A percentile compares a stretch with the other conserved stretches of the same genome.
Evolutionary conservation across 225 moss, liverwort and hornwort genomes (phyloP).

Genomic region (Antitrichia curtipendula): DNA sequence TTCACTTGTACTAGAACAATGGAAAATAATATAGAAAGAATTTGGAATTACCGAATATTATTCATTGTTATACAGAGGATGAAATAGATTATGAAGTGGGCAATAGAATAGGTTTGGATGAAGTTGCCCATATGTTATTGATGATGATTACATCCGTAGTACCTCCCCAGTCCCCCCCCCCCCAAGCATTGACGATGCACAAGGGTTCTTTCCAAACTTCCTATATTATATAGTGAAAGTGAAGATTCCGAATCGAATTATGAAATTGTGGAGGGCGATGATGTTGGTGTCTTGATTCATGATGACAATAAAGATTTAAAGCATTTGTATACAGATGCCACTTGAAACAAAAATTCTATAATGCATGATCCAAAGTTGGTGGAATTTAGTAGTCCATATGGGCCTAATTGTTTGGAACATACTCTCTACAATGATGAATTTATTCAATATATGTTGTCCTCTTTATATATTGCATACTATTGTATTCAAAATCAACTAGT

Average conservation of each 20-base stretch:
- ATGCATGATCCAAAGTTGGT: rapidly evolving
- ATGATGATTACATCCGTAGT: not conserved
- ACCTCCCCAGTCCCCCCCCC: rapidly evolving
- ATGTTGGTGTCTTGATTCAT: not conserved
- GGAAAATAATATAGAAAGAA: not conserved
- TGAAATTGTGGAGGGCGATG: not conserved
- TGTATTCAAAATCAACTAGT: rapidly evolving
- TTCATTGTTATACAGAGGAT: not conserved
- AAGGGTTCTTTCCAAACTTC: rapidly evolving
- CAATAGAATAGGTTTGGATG: rapidly evolving
- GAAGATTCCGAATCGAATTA: rapidly evolving
- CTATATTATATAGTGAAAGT: not conserved
- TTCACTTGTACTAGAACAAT: not conserved
- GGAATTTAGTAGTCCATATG: too few relatives aligned
- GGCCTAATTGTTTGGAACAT: too few relatives aligned
- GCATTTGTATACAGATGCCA: not conserved
- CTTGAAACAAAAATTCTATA: not conserved
- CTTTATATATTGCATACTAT: rapidly evolving
- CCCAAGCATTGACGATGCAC: rapidly evolving
- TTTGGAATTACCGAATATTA: not conserved
- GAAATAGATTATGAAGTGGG: not conserved
- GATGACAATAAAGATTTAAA: not conserved
- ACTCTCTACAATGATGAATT: not conserved
- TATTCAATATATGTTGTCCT: not conserved
- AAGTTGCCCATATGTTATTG: not conserved